Evolutionary conservation across 257 asterid genomes (phyloP).

Genomic region (Echites panduratus): DNA sequence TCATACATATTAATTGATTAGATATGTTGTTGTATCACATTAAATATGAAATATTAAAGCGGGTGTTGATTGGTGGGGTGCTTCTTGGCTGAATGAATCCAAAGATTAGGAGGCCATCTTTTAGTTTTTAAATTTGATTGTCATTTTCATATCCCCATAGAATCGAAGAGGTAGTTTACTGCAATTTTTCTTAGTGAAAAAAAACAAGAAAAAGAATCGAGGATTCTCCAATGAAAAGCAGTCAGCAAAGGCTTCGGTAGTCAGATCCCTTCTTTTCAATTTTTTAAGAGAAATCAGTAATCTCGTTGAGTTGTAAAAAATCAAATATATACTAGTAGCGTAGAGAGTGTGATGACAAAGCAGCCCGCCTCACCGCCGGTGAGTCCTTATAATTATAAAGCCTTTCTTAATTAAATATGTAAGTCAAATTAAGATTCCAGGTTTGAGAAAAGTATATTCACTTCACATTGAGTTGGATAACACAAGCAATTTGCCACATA

Average conservation of each 20-base stretch:
- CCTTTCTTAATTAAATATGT: too few species aligned
- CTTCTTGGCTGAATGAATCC: conserved; percentile 5
- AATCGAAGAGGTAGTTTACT: conserved; percentile 6
- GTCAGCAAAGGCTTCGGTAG: neutral
- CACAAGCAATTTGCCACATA: conserved; percentile 9
- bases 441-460: too few species aligned
- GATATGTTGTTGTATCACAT: too few species aligned
- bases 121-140: neutral
- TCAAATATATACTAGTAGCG: too few species aligned
- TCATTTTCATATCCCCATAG: conserved; percentile 1
- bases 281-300: too few species aligned
- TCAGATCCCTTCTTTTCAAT: too few species aligned
- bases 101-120: neutral
- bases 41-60: too few species aligned
- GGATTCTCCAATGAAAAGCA: neutral
- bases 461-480: neutral
- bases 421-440: neutral
- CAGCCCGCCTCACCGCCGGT: too few species aligned
- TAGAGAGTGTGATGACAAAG: too few species aligned
- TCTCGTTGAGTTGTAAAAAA: too few species aligned
- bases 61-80: neutral
- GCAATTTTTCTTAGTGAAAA: neutral
- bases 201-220: neutral
- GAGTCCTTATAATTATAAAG: too few species aligned
- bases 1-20: too few species aligned